Base-by-base conservation (phyloP, 1,284 basidiomycete genomes). In the Ceratorhiza oryzae-sativae region DNA sequence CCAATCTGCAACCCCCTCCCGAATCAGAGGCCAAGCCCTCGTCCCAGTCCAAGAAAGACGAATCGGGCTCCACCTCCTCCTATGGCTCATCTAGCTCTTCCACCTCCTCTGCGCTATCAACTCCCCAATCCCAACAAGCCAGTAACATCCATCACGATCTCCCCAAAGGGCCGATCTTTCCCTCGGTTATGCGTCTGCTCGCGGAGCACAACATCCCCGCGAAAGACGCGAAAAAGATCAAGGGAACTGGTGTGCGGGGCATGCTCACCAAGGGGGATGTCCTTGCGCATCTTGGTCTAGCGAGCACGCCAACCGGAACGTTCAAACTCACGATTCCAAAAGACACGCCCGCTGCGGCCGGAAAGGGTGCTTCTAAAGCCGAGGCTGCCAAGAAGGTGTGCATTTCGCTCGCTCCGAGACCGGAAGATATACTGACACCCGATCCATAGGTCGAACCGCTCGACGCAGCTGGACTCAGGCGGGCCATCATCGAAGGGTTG, bases 221-320 rank as follows among this genome's bases (percentile, higher is more conserved):
- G 41, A 71, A 72, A 3, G 77, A 81, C 74, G 79, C 82, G 61
- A 75, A 76, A 27, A 78, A 79, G 63, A 79, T 84, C 75, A 83
- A 83, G 75, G 80, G 92, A 34, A 94, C 93, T 3, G 94, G 94
- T 71, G 83, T 91, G 59, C 86, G 92, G 58, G 94, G 94, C 18
- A 95, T 94, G 91, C 80, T 97, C 73, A 97, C 94, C 58, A 95
- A 95, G 80, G 94, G 94, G 9, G 94, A 97, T 78, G 88, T 96
- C 1, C 85, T 97, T 39, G 82, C 91, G 4, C 90, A 88, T 79
- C 83, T 95, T 13, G 94, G 94, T 39, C 89, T 90, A 79, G 90
- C 92, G 10, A 93, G 89, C 53, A 86, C 88, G 13, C 92, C 92
- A 1, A 84, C 87, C 23, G 93, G 92, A 71, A 92, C 92, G 20